Evolutionary conservation across 345 rosid genomes (phyloP).

Genomic region (Punica granatum): DNA sequence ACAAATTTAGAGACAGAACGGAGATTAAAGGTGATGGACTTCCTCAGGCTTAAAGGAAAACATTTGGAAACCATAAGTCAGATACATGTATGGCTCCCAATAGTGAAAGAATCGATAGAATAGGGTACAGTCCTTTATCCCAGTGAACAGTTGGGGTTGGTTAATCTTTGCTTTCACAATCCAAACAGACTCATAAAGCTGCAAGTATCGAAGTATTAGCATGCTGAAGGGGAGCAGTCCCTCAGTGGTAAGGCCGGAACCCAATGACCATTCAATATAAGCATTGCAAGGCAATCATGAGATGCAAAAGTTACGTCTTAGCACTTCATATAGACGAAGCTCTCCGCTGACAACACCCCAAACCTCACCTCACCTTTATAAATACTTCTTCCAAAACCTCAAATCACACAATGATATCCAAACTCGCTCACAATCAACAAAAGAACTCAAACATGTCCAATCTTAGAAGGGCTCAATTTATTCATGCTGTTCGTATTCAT

Average conservation of each 20-base stretch:
- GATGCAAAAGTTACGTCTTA: neutral
- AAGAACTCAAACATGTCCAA: neutral
- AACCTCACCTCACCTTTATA: neutral
- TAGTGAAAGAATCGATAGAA: no score
- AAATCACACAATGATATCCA: neutral
- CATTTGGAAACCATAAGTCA: neutral
- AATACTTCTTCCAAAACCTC: neutral
- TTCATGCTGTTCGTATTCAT: neutral
- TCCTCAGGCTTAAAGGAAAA: neutral
- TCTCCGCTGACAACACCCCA: neutral
- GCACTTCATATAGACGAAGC: neutral
- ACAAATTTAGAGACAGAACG: neutral
- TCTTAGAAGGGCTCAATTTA: neutral
- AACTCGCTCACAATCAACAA: neutral
- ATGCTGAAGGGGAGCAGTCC: no score
- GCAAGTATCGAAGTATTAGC: no score
- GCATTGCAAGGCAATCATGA: neutral
- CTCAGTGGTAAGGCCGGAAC: no score
- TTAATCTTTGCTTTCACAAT: no score
- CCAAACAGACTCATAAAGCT: no score
- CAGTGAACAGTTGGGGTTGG: no score
- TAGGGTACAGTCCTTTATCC: no score
- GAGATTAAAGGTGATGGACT: neutral
- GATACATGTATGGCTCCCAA: neutral
- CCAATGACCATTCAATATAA: neutral